These are phyloP conservation scores for Drechmeria coniospora DNA, from an alignment of 2,329 filamentous ascomycete species.

Conservation along the genomic window DNA sequence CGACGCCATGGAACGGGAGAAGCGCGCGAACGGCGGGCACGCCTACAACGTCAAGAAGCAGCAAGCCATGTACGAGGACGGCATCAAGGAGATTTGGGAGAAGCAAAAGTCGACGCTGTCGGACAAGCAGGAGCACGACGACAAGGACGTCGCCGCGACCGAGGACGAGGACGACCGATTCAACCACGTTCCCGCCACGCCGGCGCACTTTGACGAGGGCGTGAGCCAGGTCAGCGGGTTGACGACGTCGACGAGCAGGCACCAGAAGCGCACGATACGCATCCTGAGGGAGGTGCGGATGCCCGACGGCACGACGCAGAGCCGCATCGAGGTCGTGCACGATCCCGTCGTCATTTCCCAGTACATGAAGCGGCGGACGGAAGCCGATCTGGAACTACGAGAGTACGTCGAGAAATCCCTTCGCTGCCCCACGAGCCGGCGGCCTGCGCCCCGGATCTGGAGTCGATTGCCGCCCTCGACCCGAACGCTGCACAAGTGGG, in stretches of 20 bases:
- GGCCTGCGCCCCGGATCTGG: constrained; percentile 6
- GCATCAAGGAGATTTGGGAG: constrained; percentile 85
- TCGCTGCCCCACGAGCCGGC: constrained; percentile 1
- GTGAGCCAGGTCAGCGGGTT: constrained; percentile 62
- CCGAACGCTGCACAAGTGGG: constrained; percentile 8
- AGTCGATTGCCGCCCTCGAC: constrained; percentile 6
- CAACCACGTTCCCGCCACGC: constrained; percentile 57
- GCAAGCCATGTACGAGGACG: constrained; percentile 79
- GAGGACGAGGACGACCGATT: constrained; percentile 52
- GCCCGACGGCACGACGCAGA: constrained; percentile 35
- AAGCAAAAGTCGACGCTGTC: constrained; percentile 68
- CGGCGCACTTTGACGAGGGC: constrained; percentile 59
- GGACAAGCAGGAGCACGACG: constrained; percentile 52
- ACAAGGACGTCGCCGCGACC: constrained; percentile 41
- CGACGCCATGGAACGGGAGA: constrained; percentile 74
- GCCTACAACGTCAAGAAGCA: constrained; percentile 96
- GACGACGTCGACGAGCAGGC: constrained; percentile 48
- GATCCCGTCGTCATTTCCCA: constrained; percentile 79
- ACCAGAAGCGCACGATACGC: constrained; percentile 48
- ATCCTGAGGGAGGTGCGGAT: constrained; percentile 51
- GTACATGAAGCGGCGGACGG: constrained; percentile 66
- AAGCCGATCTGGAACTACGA: constrained; percentile 54
- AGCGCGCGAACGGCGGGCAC: constrained; percentile 82
- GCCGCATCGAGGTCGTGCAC: constrained; percentile 53
- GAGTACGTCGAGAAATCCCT: constrained; percentile 38